Base-by-base conservation (phyloP, 2,329 filamentous ascomycete genomes). In the Aspergillus amoenus region DNA sequence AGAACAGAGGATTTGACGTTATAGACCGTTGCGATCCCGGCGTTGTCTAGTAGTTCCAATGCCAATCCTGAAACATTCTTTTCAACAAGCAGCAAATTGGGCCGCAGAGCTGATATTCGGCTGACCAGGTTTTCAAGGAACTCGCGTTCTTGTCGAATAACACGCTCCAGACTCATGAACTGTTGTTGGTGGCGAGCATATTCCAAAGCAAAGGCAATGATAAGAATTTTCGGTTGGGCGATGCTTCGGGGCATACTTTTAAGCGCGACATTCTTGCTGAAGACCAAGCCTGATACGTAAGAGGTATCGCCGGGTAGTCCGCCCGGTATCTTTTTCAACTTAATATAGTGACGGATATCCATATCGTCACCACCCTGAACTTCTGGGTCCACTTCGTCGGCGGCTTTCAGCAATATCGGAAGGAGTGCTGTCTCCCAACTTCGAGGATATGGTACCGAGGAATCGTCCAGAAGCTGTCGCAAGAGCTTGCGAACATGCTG, bases 1-100 rank as follows among this genome's bases (percentile, higher is more conserved):
- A 99, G 88, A 12, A 99, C 94, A 0, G 93, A 95, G 34, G 91
- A 87, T 71, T 99, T 99, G 67, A 99, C 93, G 73, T 99, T 97
- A 78, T 94, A 96, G 0, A 89, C 93, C 12, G 97, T 95, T 3
- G 93, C 89, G 61, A 99, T 95, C 57, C 92, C 90, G 11, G 91
- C 91, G 65, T 94, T 88, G 18, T 92, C 88, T 2, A 99, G 81
- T 64, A 95, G 90, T 66, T 95, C 89, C 53, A 99, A 79, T 3
- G 95, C 94, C 45, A 97, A 81, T 0, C 94, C 93, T 3, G 94
- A 94, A 13, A 99, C 91, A 64, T 93, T 90, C 66, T 92, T 93
- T 70, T 97, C 90, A 1, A 94, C 91, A n/a, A 99, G 82, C 17
- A 99, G 79, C 11, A 99, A 81, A 50, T 93, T 90, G 6, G 94